Conservation (phyloP, 768 basidiomycete species). For the Mycena alexandri region DNA sequence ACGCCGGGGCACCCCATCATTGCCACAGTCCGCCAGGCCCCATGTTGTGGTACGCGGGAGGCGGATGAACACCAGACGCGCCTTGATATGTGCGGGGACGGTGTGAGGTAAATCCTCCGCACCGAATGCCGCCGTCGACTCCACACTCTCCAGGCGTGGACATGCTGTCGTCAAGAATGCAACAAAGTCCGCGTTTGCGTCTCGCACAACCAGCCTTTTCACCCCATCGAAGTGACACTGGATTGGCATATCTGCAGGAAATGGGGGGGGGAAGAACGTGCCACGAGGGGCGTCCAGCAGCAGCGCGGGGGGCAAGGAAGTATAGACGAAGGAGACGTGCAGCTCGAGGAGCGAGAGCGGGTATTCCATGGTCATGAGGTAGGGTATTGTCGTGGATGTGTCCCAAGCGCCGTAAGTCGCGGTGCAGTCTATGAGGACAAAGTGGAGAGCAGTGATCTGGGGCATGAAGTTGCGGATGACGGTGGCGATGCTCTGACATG, state of each 20-base stretch:
- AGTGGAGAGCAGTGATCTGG: background rate
- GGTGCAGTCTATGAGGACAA: background rate
- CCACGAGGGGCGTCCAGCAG: background rate
- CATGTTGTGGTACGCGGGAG: no score
- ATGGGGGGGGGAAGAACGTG: background rate
- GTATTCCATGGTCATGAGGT: background rate
- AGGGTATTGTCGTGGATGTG: background rate
- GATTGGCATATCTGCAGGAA: background rate
- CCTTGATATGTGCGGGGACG: background rate
- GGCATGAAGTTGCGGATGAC: background rate
- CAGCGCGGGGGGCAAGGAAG: background rate
- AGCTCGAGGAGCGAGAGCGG: background rate
- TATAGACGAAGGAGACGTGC: slow-evolving; percentile 2
- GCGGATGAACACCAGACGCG: no score
- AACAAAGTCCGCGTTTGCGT: background rate
- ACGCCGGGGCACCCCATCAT: background rate
- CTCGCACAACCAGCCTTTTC: background rate
- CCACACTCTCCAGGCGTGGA: background rate
- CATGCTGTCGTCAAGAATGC: background rate
- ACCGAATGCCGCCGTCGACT: background rate
- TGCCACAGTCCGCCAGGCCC: no score
- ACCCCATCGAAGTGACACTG: background rate
- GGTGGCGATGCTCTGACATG: background rate
- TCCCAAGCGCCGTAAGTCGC: background rate
- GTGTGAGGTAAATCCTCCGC: background rate